Conservation (phyloP, 2,329 filamentous ascomycete genomes). For the Ascochyta clinopodiicola region DNA sequence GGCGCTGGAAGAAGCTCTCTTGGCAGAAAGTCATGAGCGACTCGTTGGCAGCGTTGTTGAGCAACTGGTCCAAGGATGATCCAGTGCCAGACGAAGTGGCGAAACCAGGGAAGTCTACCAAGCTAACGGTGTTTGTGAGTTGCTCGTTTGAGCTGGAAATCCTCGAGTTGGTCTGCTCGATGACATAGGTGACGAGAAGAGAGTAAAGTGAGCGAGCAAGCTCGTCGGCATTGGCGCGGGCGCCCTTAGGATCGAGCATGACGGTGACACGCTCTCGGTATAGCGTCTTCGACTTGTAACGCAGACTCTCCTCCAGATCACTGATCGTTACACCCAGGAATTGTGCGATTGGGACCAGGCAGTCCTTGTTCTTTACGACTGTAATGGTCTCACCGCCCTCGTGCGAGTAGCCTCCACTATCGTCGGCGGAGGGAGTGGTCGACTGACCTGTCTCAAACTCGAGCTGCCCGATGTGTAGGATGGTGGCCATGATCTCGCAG, state of each 20-base stretch:
- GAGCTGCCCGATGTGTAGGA: constrained; percentile 96
- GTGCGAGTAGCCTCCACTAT: constrained; percentile 95
- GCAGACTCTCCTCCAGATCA: constrained; percentile 85
- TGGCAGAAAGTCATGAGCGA: constrained; percentile 91
- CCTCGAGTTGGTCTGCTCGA: constrained; percentile 89
- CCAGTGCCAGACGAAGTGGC: constrained; percentile 82
- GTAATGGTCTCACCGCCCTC: constrained; percentile 89
- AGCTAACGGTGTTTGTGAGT: constrained; percentile 90
- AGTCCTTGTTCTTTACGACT: constrained; percentile 91
- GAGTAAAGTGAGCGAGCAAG: constrained; percentile 92
- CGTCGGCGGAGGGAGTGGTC: constrained; percentile 80
- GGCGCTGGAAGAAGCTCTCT: constrained; percentile 94
- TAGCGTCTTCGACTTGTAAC: constrained; percentile 96
- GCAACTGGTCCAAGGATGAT: constrained; percentile 86
- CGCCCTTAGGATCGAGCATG: constrained; percentile 92
- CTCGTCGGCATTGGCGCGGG: constrained; percentile 90
- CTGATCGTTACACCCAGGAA: constrained; percentile 85
- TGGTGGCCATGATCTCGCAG: constrained; percentile 90
- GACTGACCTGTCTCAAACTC: constrained; percentile 86
- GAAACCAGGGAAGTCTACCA: constrained; percentile 97
- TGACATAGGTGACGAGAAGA: constrained; percentile 89
- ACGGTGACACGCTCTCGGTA: constrained; percentile 97
- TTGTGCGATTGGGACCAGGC: constrained; percentile 83
- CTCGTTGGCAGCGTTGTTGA: constrained; percentile 94
- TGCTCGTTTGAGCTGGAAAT: constrained; percentile 86